Evolutionary conservation across 2,329 filamentous ascomycete genomes (phyloP).

Genomic region (Sphaerostilbella broomeana): DNA sequence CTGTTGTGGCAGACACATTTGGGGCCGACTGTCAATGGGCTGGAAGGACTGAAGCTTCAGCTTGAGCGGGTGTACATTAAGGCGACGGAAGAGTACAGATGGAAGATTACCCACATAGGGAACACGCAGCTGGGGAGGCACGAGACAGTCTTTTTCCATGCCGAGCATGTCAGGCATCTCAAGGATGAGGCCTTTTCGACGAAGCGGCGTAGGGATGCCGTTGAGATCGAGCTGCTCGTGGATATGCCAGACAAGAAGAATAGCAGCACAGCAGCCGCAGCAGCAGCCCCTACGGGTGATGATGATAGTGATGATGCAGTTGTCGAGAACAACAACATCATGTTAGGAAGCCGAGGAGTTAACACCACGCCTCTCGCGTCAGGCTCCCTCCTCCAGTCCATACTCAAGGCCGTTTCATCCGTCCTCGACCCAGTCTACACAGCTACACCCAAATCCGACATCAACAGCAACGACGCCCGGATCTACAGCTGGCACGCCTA

Average conservation of each 20-base stretch:
- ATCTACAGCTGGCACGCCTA: constrained; percentile 47
- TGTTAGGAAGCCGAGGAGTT: too few relatives aligned
- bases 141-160: constrained; percentile 75
- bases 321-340: constrained; percentile 5
- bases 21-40: constrained; percentile 41
- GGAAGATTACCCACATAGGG: constrained; percentile 74
- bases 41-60: constrained; percentile 55
- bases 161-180: constrained; percentile 67
- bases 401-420: constrained; percentile 41
- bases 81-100: constrained; percentile 40
- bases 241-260: constrained; percentile 23
- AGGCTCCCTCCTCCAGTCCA: constrained; percentile 39
- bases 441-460: constrained; percentile 23
- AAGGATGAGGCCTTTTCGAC: constrained; percentile 80
- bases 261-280: constrained; percentile 14
- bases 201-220: constrained; percentile 62
- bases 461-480: constrained; percentile 25
- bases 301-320: neutral
- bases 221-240: constrained; percentile 63
- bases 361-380: constrained; percentile 18
- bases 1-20: constrained; percentile 29
- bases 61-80: constrained; percentile 57
- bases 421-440: constrained; percentile 34
- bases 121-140: constrained; percentile 77
- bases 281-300: too few relatives aligned